phyloP scores from a whole-genome alignment of 352 stramenopile species.

The Globisporangium solare region DNA sequence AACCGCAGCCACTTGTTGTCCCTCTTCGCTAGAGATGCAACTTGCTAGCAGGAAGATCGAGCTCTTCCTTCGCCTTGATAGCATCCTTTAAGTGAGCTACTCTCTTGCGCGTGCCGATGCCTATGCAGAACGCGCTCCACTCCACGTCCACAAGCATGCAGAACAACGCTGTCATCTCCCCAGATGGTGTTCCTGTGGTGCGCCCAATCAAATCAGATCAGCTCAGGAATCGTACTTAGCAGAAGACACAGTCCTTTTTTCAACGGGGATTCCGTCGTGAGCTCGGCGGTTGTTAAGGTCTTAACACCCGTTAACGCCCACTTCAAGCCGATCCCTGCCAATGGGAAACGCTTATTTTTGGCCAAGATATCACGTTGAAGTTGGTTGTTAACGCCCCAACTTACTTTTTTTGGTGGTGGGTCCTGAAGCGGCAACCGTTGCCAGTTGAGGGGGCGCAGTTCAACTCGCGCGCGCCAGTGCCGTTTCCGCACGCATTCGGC shows the following conservation, averaged over 20 bases:
- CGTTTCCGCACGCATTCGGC: slow-evolving; percentile 5
- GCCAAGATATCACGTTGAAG: slow-evolving; percentile 11
- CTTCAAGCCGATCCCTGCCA: neutral
- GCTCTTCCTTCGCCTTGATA: no score
- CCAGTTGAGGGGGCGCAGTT: neutral
- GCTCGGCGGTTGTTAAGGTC: neutral
- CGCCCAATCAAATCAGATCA: no score
- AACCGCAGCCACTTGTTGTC: no score
- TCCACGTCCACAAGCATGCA: no score
- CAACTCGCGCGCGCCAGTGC: neutral
- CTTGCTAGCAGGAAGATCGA: no score
- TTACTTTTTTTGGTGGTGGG: neutral
- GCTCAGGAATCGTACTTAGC: neutral
- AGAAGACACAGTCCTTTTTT: neutral
- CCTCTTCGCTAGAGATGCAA: no score
- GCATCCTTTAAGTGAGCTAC: no score
- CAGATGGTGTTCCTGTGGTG: no score
- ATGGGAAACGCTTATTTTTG: neutral
- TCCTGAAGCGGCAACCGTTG: neutral
- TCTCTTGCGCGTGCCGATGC: no score
- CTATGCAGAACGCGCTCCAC: no score
- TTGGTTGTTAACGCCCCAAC: slow-evolving; percentile 11
- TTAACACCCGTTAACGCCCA: slow-evolving; percentile 18
- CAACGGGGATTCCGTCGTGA: slow-evolving; percentile 5
- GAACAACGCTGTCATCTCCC: no score